Evolutionary conservation across 2,329 filamentous ascomycete genomes (phyloP), one percentile per base, ranked within the genome.

Genomic region (Onygena corvina): DNA sequence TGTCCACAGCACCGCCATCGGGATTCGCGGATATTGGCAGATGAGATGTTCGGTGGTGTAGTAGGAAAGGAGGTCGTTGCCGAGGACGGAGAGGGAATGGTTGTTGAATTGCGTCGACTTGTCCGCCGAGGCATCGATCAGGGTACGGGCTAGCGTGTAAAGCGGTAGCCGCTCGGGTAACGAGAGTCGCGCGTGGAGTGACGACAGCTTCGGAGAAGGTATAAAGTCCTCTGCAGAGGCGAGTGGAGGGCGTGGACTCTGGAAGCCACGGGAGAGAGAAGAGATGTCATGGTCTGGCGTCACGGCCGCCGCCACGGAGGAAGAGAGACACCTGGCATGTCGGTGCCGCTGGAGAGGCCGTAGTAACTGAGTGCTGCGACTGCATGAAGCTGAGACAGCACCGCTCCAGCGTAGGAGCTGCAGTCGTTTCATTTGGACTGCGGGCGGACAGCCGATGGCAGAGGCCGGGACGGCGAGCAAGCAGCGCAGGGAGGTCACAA

Each of bases 41-140:
- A 95, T 71, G 56, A 98, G 77, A 69, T 83, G 83, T 74, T 98
- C 92, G 60, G 85, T 79, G 53, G 86, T 83, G 66, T 95, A 89
- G 71, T 92, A 93, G 65, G 83, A 81, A 59, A 96, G 78, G 57
- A 98, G 76, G 57, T 89, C 81, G 60, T 80, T 76, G 54, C 92
- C 92, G 21, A 96, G 75, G 56, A 83, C 80, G 48, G 87, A 79
- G 50, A 98, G 77, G 56, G 86, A 83, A 58, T 77, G 73, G 67
- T 98, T 98, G 74, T 96, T 98, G 75, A 92, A 94, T 59, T 76
- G 76, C 46, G 80, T 72, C 66, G 87, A 79, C 9, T 76, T 65
- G 65, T 96, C 90, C 53, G 90, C 90, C 16, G 89, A 89, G 27
- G 81, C 72, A 65, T 94, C 85, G 60, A 96, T 78, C 54, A 98